These are phyloP conservation scores for Vigna radiata DNA, from an alignment of 306 rosid species.

Conservation along the genomic window DNA sequence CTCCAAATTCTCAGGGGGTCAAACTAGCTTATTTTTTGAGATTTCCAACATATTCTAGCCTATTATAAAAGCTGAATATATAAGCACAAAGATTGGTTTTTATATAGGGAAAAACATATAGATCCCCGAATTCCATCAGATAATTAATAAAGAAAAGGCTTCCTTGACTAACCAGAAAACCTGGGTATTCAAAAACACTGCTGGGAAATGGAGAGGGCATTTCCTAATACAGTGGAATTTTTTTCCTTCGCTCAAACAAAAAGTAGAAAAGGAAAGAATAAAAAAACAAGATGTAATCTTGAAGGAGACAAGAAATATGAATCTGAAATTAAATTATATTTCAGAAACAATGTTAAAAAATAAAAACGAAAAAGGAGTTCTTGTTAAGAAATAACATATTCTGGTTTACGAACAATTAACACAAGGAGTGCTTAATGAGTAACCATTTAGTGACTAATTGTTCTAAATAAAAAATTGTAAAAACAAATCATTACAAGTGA, in stretches of 20 bases:
- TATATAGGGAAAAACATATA: not conserved
- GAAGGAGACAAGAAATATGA: not conserved
- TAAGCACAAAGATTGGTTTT: not conserved
- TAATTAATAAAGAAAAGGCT: not conserved
- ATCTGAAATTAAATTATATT: not conserved
- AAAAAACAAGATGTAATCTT: not conserved
- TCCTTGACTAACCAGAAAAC: not conserved
- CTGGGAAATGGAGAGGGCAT: not conserved
- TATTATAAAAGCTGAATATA: slow-evolving; percentile 1
- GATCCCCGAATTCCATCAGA: not conserved
- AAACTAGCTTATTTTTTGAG: slow-evolving; percentile 9
- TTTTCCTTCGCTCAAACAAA: not conserved
- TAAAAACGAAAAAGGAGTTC: not conserved
- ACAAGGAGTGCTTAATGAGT: not conserved
- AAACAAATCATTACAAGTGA: not conserved
- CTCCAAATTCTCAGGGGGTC: not conserved
- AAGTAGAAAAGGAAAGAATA: not conserved
- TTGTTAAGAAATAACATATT: not conserved
- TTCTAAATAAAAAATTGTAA: not conserved
- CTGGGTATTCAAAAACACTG: not conserved
- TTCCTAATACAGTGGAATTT: not conserved
- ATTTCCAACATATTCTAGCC: not conserved
- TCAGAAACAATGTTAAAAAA: not conserved
- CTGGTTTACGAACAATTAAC: not conserved
- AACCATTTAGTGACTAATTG: not conserved